Conservation (phyloP, 495 filamentous ascomycete genomes). For the Aspergillus carlsbadensis region DNA sequence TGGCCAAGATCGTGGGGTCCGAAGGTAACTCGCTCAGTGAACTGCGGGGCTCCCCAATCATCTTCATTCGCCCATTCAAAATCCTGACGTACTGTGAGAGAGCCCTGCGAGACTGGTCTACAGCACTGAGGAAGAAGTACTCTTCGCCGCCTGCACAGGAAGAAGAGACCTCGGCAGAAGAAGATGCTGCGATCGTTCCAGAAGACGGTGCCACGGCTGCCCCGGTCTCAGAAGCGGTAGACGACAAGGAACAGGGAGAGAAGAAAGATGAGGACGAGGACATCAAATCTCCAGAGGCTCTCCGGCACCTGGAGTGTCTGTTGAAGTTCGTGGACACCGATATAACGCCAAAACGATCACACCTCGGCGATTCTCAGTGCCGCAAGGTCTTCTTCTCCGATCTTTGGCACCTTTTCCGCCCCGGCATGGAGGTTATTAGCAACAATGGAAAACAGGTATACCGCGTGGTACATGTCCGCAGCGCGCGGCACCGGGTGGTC, state of each 20-base stretch:
- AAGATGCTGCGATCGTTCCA: too few species aligned
- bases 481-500: conserved; percentile 16
- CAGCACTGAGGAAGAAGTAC: too few species aligned
- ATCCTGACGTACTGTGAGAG: too few species aligned
- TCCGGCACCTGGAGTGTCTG: too few species aligned
- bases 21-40: not conserved
- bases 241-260: too few species aligned
- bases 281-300: too few species aligned
- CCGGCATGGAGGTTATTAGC: conserved; percentile 30
- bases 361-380: not conserved
- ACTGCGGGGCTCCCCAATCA: not conserved
- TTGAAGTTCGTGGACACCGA: conserved; percentile 1
- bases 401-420: conserved; percentile 41
- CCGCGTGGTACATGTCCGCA: conserved; percentile 22
- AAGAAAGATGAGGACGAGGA: too few species aligned
- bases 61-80: not conserved
- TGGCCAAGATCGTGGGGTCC: not conserved
- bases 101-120: too few species aligned
- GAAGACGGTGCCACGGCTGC: too few species aligned
- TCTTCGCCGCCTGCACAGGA: too few species aligned
- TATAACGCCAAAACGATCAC: not conserved
- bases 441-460: conserved; percentile 25
- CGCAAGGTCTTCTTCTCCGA: conserved; percentile 36
- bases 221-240: too few species aligned
- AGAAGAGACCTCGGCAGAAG: too few species aligned